These are phyloP conservation scores for Epichloe glyceriae DNA, from an alignment of 2,329 filamentous ascomycete genomes.

Conservation along the genomic window DNA sequence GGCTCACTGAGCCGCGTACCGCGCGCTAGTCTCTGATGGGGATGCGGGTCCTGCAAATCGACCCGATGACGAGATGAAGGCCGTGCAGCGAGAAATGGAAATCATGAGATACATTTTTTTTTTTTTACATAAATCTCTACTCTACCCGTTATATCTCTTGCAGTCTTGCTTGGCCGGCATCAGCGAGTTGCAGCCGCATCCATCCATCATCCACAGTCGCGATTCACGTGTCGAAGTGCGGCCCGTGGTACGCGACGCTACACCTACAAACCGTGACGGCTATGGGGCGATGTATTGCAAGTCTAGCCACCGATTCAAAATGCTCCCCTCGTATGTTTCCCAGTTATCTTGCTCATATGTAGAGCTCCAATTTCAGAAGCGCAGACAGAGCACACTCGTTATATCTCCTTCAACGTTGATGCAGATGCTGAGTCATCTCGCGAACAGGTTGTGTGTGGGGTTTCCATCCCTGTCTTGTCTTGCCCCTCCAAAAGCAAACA, in stretches of 20 bases:
- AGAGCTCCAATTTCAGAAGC: too few species aligned
- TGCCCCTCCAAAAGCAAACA: background rate
- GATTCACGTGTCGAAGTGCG: background rate
- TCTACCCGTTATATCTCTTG: background rate
- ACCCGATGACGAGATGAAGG: too few species aligned
- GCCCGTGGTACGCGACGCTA: background rate
- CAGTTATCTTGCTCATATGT: too few species aligned
- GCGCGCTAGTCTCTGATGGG: conserved; percentile 1
- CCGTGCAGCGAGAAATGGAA: too few species aligned
- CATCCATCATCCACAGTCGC: background rate
- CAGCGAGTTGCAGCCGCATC: background rate
- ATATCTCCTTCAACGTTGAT: background rate
- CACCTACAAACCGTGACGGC: background rate
- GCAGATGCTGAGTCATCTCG: conserved; percentile 1
- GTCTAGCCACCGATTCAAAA: too few species aligned
- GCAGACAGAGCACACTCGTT: too few species aligned
- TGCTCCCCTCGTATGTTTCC: too few species aligned
- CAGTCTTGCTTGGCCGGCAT: background rate
- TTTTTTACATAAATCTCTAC: too few species aligned
- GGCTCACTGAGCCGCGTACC: background rate
- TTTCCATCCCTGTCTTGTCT: background rate
- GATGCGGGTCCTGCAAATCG: background rate
- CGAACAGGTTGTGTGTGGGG: background rate
- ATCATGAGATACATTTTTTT: too few species aligned
- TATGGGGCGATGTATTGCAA: too few species aligned